phyloP scores from a whole-genome alignment of 2,329 filamentous ascomycete species.

The Neurospora sp. region DNA sequence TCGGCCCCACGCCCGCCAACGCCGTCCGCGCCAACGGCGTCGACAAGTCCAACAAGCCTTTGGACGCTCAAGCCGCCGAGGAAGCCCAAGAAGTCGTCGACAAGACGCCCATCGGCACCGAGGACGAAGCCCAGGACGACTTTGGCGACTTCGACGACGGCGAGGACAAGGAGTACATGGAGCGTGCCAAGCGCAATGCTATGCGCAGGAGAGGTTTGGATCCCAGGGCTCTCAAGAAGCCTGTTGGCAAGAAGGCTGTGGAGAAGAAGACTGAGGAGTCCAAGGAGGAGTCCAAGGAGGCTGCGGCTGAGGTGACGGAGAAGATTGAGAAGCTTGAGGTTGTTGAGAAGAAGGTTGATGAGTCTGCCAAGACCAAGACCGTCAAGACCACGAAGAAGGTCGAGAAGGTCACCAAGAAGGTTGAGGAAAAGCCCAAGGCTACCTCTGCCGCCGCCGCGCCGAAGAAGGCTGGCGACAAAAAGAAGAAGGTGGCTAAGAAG shows the following conservation, averaged over 20 bases:
- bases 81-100: conserved; percentile 45
- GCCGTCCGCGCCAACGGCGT: conserved; percentile 28
- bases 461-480: conserved; percentile 1
- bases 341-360: conserved; percentile 11
- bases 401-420: neutral
- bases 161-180: conserved; percentile 61
- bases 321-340: conserved; percentile 4
- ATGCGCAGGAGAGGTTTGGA: conserved; percentile 67
- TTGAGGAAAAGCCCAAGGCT: conserved; percentile 3
- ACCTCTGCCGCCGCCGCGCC: neutral
- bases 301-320: conserved; percentile 10
- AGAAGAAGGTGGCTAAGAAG: neutral
- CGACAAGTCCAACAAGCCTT: conserved; percentile 10
- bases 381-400: conserved; percentile 1
- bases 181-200: conserved; percentile 62
- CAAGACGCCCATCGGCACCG: conserved; percentile 54
- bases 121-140: conserved; percentile 37
- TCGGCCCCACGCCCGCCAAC: conserved; percentile 61
- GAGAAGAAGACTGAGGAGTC: conserved; percentile 11
- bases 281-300: conserved; percentile 7
- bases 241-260: conserved; percentile 11
- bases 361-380: neutral
- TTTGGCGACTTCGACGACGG: conserved; percentile 71
- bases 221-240: conserved; percentile 47
- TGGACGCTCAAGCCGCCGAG: conserved; percentile 13